Evolutionary conservation across 805 yeast genomes (phyloP), one percentile per base, ranked within the genome.

Genomic region (Wickerhamomyces kurtzmanii): DNA sequence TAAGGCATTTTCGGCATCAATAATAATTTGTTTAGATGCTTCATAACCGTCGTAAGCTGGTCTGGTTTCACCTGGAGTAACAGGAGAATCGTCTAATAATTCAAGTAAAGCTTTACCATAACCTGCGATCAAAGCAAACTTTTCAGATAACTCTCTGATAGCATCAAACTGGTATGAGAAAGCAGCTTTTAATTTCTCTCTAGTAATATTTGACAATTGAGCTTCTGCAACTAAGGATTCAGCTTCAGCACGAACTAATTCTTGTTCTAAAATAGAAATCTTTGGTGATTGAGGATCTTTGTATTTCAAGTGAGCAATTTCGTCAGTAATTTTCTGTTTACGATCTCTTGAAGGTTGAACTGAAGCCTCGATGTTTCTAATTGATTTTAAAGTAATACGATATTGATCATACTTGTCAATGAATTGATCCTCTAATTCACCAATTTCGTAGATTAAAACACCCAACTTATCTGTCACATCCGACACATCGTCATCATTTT

Each of bases 161-260:
- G 96, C 83, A 57, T 91, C 97, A 48, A 89, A 89, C 64, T 89
- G 96, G 65, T 89, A 87, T 68, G 82, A 77, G 72, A 83, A 91
- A 31, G 96, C 93, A 42, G 95, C 91, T 79, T 91, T 91, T 56
- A 89, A 71, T 69, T 87, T 87, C 66, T 87, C 96, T 63, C 98
- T 83, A 48, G 97, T 89, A 62, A 91, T 89, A 68, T 89, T 89
- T 39, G 96, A 84, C 55, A 89, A 75, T 69, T 89, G 98, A 34
- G 97, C 97, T 69, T 89, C 98, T 35, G 98, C 98, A 49, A 89
- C 98, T 47, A 89, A 75, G 28, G 96, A 85, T 67, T 91, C 97
- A 42, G 97, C 97, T 70, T 89, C 98, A 29, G 97, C 96, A 63
- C 98, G 79, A 43, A 91, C 97, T 56, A 91, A 74, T 65, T 91